These are phyloP conservation scores for Kernera saxatilis DNA, from an alignment of 345 rosid genomes.

Conservation along the genomic window DNA sequence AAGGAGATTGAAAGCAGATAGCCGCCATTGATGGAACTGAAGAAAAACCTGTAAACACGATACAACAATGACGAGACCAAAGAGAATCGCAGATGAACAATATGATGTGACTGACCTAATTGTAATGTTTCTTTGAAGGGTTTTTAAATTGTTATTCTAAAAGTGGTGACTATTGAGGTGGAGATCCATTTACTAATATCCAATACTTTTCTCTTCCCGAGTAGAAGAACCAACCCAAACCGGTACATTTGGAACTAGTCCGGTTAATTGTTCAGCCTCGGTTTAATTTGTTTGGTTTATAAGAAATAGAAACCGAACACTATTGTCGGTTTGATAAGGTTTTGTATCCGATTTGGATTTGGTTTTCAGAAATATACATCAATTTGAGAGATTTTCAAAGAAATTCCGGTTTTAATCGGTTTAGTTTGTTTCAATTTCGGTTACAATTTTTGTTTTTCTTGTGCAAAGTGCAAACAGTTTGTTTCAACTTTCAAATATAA, in stretches of 20 bases:
- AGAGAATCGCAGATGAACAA: not conserved
- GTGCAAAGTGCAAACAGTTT: no score
- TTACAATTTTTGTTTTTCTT: no score
- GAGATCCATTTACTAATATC: no score
- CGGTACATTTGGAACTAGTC: not conserved
- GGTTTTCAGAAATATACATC: no score
- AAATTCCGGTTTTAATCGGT: not conserved
- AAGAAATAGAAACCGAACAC: not conserved
- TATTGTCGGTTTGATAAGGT: not conserved
- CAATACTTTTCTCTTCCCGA: no score
- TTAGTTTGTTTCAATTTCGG: not conserved
- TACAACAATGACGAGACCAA: not conserved
- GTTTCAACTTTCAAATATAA: not conserved
- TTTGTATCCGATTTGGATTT: no score
- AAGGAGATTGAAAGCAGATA: conserved; percentile 31
- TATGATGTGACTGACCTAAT: not conserved
- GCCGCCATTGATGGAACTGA: conserved; percentile 25
- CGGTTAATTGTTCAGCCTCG: not conserved
- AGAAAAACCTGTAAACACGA: not conserved
- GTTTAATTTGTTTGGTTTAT: not conserved
- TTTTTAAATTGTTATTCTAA: not conserved
- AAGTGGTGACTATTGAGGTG: not conserved
- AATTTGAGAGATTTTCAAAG: no score
- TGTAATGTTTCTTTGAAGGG: not conserved
- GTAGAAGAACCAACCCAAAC: not conserved